These are phyloP conservation scores for Aspergillus transmontanensis DNA, from an alignment of 2,329 filamentous ascomycete genomes.

Conservation along the genomic window DNA sequence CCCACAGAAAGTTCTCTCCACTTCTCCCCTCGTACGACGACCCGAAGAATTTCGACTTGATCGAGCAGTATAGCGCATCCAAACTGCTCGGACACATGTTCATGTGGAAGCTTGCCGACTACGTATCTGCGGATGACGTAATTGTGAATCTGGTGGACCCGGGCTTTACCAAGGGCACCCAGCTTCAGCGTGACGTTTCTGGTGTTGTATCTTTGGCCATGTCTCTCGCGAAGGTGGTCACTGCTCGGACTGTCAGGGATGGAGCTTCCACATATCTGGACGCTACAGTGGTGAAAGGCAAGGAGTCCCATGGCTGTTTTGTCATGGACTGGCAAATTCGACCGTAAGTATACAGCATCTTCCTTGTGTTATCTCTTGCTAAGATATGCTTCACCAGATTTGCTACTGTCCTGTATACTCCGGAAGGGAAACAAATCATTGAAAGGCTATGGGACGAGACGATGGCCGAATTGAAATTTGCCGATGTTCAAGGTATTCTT, in stretches of 20 bases:
- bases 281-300: constrained; percentile 49
- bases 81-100: constrained; percentile 7
- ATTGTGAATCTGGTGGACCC: constrained; percentile 53
- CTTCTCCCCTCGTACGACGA: constrained; percentile 1
- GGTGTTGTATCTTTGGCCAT: constrained; percentile 3
- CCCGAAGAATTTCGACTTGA: background rate
- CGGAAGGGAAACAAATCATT: constrained; percentile 38
- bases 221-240: constrained; percentile 14
- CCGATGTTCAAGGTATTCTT: constrained; percentile 15
- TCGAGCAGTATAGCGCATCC: background rate
- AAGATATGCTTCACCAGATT: constrained; percentile 1
- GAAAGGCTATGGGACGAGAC: constrained; percentile 42
- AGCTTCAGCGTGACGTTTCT: constrained; percentile 37
- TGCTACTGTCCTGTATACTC: constrained; percentile 29
- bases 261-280: constrained; percentile 54
- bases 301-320: constrained; percentile 56
- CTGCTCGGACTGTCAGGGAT: constrained; percentile 27
- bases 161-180: constrained; percentile 48
- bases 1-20: background rate
- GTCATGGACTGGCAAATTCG: constrained; percentile 30
- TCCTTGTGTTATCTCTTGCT: background rate
- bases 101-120: constrained; percentile 18
- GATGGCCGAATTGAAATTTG: constrained; percentile 24
- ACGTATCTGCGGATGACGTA: constrained; percentile 25
- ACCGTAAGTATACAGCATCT: background rate